These are phyloP conservation scores for Orobanche coerulescens DNA, from an alignment of 257 asterid genomes.

Conservation along the genomic window DNA sequence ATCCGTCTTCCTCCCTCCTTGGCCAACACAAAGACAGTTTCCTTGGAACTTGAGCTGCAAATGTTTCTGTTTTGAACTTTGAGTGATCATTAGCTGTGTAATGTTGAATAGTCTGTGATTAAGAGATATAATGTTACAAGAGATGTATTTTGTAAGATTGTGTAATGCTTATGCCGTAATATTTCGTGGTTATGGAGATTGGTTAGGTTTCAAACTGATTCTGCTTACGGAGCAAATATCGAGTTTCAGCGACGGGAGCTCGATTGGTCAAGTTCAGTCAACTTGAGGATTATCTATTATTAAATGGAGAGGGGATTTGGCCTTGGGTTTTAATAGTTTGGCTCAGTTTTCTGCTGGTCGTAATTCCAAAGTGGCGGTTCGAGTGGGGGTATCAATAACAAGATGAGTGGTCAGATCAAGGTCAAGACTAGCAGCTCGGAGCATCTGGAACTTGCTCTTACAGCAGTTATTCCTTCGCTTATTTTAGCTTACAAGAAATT, in stretches of 20 bases:
- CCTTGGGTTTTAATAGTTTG: slow-evolving; percentile 64
- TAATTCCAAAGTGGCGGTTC: slow-evolving; percentile 68
- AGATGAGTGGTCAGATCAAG: slow-evolving; percentile 75
- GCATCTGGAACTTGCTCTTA: slow-evolving; percentile 71
- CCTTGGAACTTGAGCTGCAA: too few species aligned
- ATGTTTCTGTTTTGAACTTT: too few species aligned
- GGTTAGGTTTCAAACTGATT: slow-evolving; percentile 56
- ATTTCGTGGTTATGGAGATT: too few species aligned
- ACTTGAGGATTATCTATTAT: slow-evolving; percentile 59
- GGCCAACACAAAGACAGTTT: too few species aligned
- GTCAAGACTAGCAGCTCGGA: slow-evolving; percentile 92
- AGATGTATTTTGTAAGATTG: too few species aligned
- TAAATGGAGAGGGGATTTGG: slow-evolving; percentile 89
- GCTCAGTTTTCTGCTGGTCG: slow-evolving; percentile 67
- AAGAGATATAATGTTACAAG: too few species aligned
- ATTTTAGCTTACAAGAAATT: slow-evolving; percentile 67
- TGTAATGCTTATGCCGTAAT: too few species aligned
- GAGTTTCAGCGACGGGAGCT: slow-evolving; percentile 73
- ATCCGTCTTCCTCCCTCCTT: too few species aligned
- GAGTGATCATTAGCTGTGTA: too few species aligned
- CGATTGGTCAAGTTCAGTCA: slow-evolving; percentile 83
- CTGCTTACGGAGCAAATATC: slow-evolving; percentile 79
- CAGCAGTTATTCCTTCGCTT: slow-evolving; percentile 59
- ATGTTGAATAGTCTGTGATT: too few species aligned
- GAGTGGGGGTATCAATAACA: slow-evolving; percentile 91